Conservation (phyloP, 2,329 filamentous ascomycete species). For the Stemphylium lycopersici region DNA sequence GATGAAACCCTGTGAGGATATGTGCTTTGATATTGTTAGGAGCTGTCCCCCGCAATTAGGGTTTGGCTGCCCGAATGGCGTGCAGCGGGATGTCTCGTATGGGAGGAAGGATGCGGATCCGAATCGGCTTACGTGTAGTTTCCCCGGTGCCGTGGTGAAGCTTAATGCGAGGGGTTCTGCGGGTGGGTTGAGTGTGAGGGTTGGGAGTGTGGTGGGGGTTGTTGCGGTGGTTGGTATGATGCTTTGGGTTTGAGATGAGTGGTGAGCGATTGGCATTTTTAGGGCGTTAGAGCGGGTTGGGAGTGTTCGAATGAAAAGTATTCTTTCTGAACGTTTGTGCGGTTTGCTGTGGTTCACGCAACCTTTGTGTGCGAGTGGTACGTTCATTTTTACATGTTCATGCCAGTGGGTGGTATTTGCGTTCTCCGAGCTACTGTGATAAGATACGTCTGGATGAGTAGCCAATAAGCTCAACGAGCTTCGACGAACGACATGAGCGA, state of each 20-base stretch:
- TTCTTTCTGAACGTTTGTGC: neutral
- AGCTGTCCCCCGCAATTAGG: conserved; percentile 78
- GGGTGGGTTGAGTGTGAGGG: neutral
- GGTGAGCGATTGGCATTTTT: neutral
- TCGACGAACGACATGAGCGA: no score
- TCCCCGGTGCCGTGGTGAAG: conserved; percentile 50
- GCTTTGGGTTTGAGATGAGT: neutral
- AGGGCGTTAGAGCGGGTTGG: neutral
- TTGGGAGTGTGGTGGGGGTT: neutral
- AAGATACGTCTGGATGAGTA: no score
- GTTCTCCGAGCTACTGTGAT: no score
- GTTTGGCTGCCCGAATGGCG: conserved; percentile 72
- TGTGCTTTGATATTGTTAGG: conserved; percentile 86
- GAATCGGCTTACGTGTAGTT: conserved; percentile 46
- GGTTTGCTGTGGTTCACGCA: neutral
- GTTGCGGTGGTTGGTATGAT: neutral
- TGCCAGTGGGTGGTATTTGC: no score
- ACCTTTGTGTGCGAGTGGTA: no score
- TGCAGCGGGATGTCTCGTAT: conserved; percentile 29
- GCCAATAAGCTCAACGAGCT: no score
- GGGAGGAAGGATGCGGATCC: conserved; percentile 25
- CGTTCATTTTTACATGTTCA: no score
- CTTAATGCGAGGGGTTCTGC: conserved; percentile 30
- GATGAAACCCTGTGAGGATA: conserved; percentile 82
- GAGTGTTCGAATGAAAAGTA: neutral